Evolutionary conservation across 805 yeast species (phyloP).

Genomic region (Tetrapisispora phaffii): DNA sequence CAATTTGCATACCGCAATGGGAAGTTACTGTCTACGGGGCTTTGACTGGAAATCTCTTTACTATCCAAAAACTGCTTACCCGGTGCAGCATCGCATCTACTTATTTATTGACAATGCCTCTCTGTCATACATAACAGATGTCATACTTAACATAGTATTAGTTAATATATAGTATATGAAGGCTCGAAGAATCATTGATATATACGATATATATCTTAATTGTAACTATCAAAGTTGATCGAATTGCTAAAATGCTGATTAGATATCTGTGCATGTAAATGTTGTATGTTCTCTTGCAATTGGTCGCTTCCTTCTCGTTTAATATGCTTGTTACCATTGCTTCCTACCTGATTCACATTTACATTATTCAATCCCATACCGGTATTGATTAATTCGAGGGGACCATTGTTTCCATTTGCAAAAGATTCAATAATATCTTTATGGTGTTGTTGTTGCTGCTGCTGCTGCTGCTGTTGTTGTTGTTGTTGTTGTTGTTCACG

Average conservation of each 20-base stretch:
- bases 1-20: too few species aligned
- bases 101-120: too few species aligned
- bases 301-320: neutral
- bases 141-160: too few species aligned
- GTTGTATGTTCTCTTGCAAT: constrained; percentile 1
- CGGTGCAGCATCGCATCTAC: too few species aligned
- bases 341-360: neutral
- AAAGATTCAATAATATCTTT: neutral
- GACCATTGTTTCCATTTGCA: neutral
- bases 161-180: too few species aligned
- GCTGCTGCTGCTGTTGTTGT: neutral
- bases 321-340: neutral
- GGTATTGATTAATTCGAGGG: neutral
- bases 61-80: too few species aligned
- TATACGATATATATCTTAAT: too few species aligned
- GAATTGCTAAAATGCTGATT: constrained; percentile 1
- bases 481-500: neutral
- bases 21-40: too few species aligned
- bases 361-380: neutral
- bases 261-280: constrained; percentile 3
- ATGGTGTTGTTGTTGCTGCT: neutral
- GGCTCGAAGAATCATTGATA: too few species aligned
- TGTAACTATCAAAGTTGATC: neutral
- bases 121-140: too few species aligned
- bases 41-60: too few species aligned